These are phyloP conservation scores for Coemansia umbellata DNA, from an alignment of 192 early-diverging fungal species.

Conservation along the genomic window DNA sequence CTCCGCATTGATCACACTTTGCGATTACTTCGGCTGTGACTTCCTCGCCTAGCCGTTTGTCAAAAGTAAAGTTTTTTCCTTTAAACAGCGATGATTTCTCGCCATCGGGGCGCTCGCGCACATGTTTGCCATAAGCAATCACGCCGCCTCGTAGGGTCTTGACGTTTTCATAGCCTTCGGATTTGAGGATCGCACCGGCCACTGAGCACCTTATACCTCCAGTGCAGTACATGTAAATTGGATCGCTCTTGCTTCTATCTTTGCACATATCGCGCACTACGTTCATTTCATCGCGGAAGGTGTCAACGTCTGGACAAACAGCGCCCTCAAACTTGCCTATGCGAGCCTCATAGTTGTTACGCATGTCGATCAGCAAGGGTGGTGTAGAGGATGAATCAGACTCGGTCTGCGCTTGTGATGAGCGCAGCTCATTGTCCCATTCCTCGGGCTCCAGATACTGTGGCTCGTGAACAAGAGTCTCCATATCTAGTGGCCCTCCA, in stretches of 20 bases:
- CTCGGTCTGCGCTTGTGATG: constrained; percentile 1
- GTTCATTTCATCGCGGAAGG: constrained; percentile 65
- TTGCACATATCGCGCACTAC: constrained; percentile 60
- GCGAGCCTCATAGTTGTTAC: constrained; percentile 71
- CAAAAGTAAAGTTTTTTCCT: constrained; percentile 82
- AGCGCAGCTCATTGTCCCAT: constrained; percentile 58
- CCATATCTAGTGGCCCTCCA: constrained; percentile 51
- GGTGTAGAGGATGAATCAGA: not conserved
- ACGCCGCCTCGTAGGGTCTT: constrained; percentile 70
- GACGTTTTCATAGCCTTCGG: constrained; percentile 61
- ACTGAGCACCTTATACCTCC: constrained; percentile 80
- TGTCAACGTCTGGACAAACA: constrained; percentile 65
- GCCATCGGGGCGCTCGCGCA: constrained; percentile 36
- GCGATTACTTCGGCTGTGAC: constrained; percentile 61
- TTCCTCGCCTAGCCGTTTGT: constrained; percentile 67
- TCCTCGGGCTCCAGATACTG: constrained; percentile 62
- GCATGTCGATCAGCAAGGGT: constrained; percentile 68
- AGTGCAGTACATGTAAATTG: constrained; percentile 81
- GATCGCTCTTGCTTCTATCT: constrained; percentile 52
- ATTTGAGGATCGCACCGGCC: constrained; percentile 71
- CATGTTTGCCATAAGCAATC: constrained; percentile 67
- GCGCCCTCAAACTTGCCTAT: constrained; percentile 71
- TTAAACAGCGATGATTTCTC: constrained; percentile 54
- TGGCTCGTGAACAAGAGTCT: constrained; percentile 59
- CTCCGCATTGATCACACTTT: constrained; percentile 67